Conservation (phyloP, 495 filamentous ascomycete genomes). For the Cercophora samala region DNA sequence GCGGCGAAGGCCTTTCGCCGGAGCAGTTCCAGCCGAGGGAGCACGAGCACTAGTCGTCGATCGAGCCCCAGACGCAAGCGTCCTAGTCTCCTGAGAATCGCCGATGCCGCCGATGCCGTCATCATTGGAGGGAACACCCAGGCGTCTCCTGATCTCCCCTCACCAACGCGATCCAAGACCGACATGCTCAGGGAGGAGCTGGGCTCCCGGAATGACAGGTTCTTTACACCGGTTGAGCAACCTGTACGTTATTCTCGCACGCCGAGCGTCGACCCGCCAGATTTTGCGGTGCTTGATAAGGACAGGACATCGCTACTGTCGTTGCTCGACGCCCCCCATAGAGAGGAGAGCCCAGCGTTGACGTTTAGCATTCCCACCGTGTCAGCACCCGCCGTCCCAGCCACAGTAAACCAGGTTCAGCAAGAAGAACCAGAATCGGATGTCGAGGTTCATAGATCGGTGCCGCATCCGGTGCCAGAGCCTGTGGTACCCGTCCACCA, state of each 20-base stretch:
- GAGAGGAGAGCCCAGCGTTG: constrained; percentile 27
- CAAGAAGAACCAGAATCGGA: not conserved
- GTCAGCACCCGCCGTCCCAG: constrained; percentile 21
- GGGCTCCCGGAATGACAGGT: constrained; percentile 37
- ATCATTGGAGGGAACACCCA: constrained; percentile 38
- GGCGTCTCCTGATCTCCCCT: constrained; percentile 17
- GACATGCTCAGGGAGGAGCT: constrained; percentile 26
- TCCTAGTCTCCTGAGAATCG: constrained; percentile 27
- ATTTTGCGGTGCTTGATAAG: constrained; percentile 43
- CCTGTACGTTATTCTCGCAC: constrained; percentile 34
- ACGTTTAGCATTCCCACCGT: constrained; percentile 39
- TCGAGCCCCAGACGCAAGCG: constrained; percentile 33
- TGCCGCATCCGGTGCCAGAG: not conserved
- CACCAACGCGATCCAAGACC: constrained; percentile 30
- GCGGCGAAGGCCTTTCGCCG: constrained; percentile 42
- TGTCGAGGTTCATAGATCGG: not conserved
- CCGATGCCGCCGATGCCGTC: constrained; percentile 41
- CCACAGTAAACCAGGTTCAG: constrained; percentile 7
- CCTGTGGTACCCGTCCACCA: constrained; percentile 1
- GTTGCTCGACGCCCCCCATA: constrained; percentile 50
- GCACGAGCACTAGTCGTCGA: constrained; percentile 3
- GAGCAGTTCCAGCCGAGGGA: constrained; percentile 15
- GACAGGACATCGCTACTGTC: constrained; percentile 52
- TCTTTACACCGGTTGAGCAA: constrained; percentile 48
- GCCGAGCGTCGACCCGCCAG: constrained; percentile 51